Percentiles rank a stretch among this genome's conserved stretches.
Conservation (phyloP, 441 rosid genomes). For the Adansonia gregorii region DNA sequence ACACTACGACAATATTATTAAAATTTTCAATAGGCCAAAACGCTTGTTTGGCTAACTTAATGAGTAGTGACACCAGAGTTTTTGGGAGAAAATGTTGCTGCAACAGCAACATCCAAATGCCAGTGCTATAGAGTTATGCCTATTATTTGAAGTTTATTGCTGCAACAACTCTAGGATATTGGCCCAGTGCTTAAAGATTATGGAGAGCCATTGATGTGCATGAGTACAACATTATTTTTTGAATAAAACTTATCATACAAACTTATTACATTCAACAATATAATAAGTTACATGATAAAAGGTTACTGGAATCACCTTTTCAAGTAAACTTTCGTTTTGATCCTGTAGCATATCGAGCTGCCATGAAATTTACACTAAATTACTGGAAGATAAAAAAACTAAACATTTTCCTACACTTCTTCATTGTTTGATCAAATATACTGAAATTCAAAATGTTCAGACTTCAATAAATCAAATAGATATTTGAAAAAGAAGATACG, state of each 20-base stretch:
- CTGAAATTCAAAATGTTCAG: neutral
- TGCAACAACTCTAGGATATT: slow-evolving; percentile 16
- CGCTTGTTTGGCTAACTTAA: neutral
- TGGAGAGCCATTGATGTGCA: neutral
- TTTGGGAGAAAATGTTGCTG: slow-evolving; percentile 9
- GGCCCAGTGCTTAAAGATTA: slow-evolving; percentile 13
- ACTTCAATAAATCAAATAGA: neutral
- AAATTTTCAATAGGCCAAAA: neutral
- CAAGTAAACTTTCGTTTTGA: slow-evolving; percentile 66
- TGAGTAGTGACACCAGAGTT: neutral
- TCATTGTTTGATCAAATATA: neutral
- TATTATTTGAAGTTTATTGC: slow-evolving; percentile 16
- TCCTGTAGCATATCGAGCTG: slow-evolving; percentile 78
- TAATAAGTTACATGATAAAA: slow-evolving; percentile 7
- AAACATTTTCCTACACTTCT: neutral
- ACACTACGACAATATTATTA: slow-evolving; percentile 17
- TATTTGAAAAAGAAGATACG: neutral
- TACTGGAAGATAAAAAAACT: slow-evolving; percentile 17
- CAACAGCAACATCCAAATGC: slow-evolving; percentile 19
- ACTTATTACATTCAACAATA: neutral
- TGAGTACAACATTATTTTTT: slow-evolving; percentile 7
- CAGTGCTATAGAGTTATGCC: neutral
- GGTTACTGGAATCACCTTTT: slow-evolving; percentile 57
- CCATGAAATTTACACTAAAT: slow-evolving; percentile 33
- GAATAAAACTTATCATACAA: neutral